Conservation (phyloP, 192 early-diverging fungal species). For the Backusella psychrophila region DNA sequence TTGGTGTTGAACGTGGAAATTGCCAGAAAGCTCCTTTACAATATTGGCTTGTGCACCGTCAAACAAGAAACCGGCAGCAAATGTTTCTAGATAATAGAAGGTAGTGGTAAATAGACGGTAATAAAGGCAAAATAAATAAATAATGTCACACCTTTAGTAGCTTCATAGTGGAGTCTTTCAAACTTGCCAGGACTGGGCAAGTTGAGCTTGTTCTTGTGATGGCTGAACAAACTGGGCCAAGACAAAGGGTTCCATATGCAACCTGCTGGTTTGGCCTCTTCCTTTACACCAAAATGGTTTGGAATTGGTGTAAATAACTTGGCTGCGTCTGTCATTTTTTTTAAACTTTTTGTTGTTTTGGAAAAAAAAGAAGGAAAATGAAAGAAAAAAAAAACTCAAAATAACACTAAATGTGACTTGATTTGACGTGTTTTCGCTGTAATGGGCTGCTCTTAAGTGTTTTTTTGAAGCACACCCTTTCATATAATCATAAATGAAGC, state of each 20-base stretch:
- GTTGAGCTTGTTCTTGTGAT: slow-evolving; percentile 46
- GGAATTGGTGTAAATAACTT: background rate
- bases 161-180: slow-evolving; percentile 79
- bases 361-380: background rate
- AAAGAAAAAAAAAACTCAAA: background rate
- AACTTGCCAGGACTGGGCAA: slow-evolving; percentile 81
- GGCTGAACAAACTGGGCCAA: slow-evolving; percentile 31
- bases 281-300: slow-evolving; percentile 13
- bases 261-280: slow-evolving; percentile 23
- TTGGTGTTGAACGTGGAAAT: slow-evolving; percentile 94
- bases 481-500: background rate
- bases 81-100: slow-evolving; percentile 50
- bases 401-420: background rate
- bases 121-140: background rate
- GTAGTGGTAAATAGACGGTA: background rate
- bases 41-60: slow-evolving; percentile 96
- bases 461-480: background rate
- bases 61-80: slow-evolving; percentile 85
- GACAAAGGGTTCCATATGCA: slow-evolving; percentile 28
- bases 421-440: background rate
- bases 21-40: slow-evolving; percentile 84
- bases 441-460: background rate
- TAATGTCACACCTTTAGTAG: slow-evolving; percentile 61
- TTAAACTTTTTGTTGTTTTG: background rate
- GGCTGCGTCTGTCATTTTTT: background rate